Conservation (phyloP, 2,329 filamentous ascomycete species). For the Elsinoe perseae region DNA sequence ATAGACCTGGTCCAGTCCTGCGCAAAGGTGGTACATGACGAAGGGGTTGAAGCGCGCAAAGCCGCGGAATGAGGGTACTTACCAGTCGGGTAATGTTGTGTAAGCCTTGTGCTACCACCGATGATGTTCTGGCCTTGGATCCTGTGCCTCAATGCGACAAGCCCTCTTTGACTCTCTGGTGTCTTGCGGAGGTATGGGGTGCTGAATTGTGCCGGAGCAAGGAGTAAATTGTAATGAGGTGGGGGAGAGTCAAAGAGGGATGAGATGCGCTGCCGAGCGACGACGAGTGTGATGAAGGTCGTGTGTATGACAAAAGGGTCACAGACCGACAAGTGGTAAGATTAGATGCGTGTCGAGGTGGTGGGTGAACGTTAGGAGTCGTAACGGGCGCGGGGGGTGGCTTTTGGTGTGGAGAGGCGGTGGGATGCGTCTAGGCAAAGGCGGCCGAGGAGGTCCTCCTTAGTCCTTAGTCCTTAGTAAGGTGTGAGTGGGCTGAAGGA, state of each 20-base stretch:
- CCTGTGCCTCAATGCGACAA: slow-evolving; percentile 7
- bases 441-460: background rate
- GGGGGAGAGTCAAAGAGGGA: slow-evolving; percentile 10
- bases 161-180: slow-evolving; percentile 10
- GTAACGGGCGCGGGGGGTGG: slow-evolving; percentile 14
- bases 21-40: slow-evolving; percentile 5
- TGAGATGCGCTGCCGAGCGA: slow-evolving; percentile 14
- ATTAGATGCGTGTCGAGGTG: slow-evolving; percentile 4
- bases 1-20: slow-evolving; percentile 1
- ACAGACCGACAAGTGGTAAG: slow-evolving; percentile 4
- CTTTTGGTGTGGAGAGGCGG: slow-evolving; percentile 2
- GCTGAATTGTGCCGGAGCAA: background rate
- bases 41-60: background rate
- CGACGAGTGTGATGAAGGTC: background rate
- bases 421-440: slow-evolving; percentile 3
- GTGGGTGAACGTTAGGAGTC: slow-evolving; percentile 6
- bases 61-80: background rate
- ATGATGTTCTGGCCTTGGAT: slow-evolving; percentile 15
- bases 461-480: too few relatives aligned
- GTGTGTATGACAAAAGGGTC: slow-evolving; percentile 10
- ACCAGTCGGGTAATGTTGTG: slow-evolving; percentile 8
- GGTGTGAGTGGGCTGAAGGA: background rate
- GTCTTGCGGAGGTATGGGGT: background rate
- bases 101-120: slow-evolving; percentile 11
- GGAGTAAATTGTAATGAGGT: slow-evolving; percentile 1